These are phyloP conservation scores for Phlyctochytrium planicorne DNA, from an alignment of 192 early-diverging fungal genomes.

Conservation along the genomic window DNA sequence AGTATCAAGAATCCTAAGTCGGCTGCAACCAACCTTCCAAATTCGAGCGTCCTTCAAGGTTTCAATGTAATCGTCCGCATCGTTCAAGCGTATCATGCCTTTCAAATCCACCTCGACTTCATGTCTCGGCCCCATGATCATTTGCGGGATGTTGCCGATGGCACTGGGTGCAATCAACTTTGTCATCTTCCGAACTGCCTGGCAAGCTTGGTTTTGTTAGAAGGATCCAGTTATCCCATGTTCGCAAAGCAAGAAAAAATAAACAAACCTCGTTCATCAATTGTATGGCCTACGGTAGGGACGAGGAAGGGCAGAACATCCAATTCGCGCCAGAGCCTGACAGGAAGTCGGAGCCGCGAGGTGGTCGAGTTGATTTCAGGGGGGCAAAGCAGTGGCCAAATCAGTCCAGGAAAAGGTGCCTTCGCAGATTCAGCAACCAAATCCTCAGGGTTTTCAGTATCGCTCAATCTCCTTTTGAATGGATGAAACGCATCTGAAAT, in stretches of 20 bases:
- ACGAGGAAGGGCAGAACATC: conserved; percentile 75
- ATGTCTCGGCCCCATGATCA: conserved; percentile 64
- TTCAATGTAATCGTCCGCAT: conserved; percentile 61
- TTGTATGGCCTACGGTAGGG: conserved; percentile 55
- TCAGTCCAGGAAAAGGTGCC: no score
- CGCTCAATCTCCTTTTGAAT: no score
- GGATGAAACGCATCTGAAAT: background rate
- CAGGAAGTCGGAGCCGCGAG: conserved; percentile 9
- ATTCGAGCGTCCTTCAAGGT: conserved; percentile 59
- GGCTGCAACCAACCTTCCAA: conserved; percentile 50
- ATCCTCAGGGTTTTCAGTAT: no score
- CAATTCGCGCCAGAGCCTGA: conserved; percentile 56
- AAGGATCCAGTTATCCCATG: no score
- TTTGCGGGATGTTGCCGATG: conserved; percentile 72
- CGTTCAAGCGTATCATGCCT: conserved; percentile 58
- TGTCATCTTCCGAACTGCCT: conserved; percentile 71
- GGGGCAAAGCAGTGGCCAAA: no score
- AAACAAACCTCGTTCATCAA: conserved; percentile 55
- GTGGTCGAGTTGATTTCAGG: background rate
- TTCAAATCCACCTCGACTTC: conserved; percentile 75
- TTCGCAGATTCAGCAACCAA: no score
- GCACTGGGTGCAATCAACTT: conserved; percentile 70
- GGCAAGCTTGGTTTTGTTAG: conserved; percentile 33
- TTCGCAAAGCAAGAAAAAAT: background rate
- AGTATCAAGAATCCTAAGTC: background rate